Evolutionary conservation across 352 stramenopile species (phyloP).

Genomic region (Peronospora belbahrii): DNA sequence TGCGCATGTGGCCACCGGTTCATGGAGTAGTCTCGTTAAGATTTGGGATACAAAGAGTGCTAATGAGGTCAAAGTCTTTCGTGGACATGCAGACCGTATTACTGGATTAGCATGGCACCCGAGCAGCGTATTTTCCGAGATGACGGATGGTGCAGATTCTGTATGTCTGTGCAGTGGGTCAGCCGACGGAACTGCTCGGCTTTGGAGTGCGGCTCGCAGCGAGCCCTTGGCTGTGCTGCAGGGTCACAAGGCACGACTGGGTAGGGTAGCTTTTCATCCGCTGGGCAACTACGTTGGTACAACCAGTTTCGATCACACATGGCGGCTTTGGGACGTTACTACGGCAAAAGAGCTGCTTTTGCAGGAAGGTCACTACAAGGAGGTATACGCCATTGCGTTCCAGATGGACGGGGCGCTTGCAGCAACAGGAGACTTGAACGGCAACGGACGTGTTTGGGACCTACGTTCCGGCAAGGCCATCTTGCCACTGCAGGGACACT

Average conservation of each 20-base stretch:
- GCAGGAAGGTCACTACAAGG: slow-evolving; percentile 94
- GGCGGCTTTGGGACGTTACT: slow-evolving; percentile 96
- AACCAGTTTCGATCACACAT: slow-evolving; percentile 95
- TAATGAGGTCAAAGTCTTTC: slow-evolving; percentile 63
- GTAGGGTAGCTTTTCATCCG: slow-evolving; percentile 92
- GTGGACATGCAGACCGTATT: slow-evolving; percentile 83
- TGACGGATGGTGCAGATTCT: slow-evolving; percentile 45
- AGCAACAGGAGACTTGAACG: slow-evolving; percentile 91
- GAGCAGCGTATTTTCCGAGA: slow-evolving; percentile 37
- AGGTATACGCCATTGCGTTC: slow-evolving; percentile 94
- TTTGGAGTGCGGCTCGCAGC: slow-evolving; percentile 53
- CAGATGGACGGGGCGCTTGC: slow-evolving; percentile 91
- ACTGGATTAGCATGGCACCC: slow-evolving; percentile 85
- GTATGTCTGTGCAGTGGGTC: slow-evolving; percentile 74
- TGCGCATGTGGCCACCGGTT: slow-evolving; percentile 79
- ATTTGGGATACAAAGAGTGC: slow-evolving; percentile 86
- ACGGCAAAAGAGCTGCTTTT: slow-evolving; percentile 88
- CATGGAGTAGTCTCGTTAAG: slow-evolving; percentile 91
- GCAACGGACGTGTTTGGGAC: slow-evolving; percentile 94
- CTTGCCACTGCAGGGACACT: slow-evolving; percentile 87
- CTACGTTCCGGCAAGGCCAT: slow-evolving; percentile 91
- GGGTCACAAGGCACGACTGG: slow-evolving; percentile 66
- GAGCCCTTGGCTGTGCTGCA: slow-evolving; percentile 56
- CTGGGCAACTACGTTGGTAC: slow-evolving; percentile 89
- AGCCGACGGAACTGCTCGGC: slow-evolving; percentile 63